phyloP scores from a whole-genome alignment of 2,329 filamentous ascomycete genomes.

The Rutstroemia sydowiana region DNA sequence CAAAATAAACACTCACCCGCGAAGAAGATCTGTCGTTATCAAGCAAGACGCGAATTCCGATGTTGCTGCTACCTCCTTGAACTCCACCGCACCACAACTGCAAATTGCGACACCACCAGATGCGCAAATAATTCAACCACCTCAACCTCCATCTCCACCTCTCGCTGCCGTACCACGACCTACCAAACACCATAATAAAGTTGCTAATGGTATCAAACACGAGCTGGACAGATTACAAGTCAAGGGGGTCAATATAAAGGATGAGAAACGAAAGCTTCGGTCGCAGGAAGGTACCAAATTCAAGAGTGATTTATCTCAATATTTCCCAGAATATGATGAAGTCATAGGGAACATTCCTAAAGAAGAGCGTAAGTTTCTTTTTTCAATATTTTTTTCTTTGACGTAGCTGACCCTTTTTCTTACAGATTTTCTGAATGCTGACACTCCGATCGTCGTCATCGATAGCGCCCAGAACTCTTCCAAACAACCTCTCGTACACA shows the following conservation, averaged over 20 bases:
- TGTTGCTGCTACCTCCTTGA: conserved; percentile 14
- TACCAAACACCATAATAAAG: conserved; percentile 50
- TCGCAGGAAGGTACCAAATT: conserved; percentile 79
- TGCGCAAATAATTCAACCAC: conserved; percentile 13
- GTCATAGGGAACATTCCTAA: conserved; percentile 76
- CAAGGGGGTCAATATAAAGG: conserved; percentile 35
- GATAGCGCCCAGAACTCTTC: conserved; percentile 39
- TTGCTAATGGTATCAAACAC: conserved; percentile 54
- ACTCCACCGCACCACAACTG: conserved; percentile 11
- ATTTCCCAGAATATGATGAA: conserved; percentile 92
- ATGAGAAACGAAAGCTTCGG: conserved; percentile 70
- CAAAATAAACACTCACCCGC: conserved; percentile 20
- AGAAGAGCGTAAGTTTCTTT: conserved; percentile 63
- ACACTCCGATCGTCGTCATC: conserved; percentile 66
- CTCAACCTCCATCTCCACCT: conserved; percentile 11
- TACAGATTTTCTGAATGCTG: conserved; percentile 63
- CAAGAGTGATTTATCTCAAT: conserved; percentile 85
- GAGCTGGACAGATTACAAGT: conserved; percentile 49
- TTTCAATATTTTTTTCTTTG: no score
- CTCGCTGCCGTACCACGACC: conserved; percentile 19
- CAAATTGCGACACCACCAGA: conserved; percentile 10
- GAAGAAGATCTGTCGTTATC: conserved; percentile 18
- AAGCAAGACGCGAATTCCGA: conserved; percentile 22
- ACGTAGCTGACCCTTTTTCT: conserved; percentile 15
- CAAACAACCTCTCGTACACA: conserved; percentile 20